phyloP scores from a whole-genome alignment of 805 yeast genomes.

The Candida stauntonica region DNA sequence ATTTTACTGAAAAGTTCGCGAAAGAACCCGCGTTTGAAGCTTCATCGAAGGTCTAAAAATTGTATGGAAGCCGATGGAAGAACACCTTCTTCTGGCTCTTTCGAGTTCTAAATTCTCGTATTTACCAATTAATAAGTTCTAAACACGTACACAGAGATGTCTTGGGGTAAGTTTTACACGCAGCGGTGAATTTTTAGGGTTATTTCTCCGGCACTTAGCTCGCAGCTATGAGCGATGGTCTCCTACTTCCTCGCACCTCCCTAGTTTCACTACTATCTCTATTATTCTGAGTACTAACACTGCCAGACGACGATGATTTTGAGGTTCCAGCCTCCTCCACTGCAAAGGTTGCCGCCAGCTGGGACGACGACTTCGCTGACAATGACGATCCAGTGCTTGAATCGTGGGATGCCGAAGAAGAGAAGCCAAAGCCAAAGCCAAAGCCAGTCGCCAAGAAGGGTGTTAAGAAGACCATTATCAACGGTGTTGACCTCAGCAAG shows the following conservation, averaged over 20 bases:
- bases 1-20: too few relatives aligned
- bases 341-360: constrained; percentile 57
- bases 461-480: constrained; percentile 27
- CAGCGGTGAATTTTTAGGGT: too few relatives aligned
- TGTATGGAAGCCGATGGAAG: too few relatives aligned
- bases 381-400: constrained; percentile 77
- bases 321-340: constrained; percentile 55
- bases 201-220: too few relatives aligned
- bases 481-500: constrained; percentile 52
- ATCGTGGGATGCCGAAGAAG: constrained; percentile 89
- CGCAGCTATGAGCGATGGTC: too few relatives aligned
- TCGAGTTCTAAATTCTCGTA: neutral
- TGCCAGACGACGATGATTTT: constrained; percentile 89
- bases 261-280: too few relatives aligned
- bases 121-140: neutral
- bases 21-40: too few relatives aligned
- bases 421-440: constrained; percentile 33
- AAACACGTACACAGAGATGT: constrained; percentile 1
- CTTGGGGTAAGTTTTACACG: constrained; percentile 9
- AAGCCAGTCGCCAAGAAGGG: constrained; percentile 25
- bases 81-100: neutral
- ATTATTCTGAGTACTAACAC: too few relatives aligned
- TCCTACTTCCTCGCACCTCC: too few relatives aligned
- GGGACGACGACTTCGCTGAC: constrained; percentile 73
- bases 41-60: too few relatives aligned